These are phyloP conservation scores for Monilinia fructicola DNA, from an alignment of 2,329 filamentous ascomycete species.

Conservation along the genomic window DNA sequence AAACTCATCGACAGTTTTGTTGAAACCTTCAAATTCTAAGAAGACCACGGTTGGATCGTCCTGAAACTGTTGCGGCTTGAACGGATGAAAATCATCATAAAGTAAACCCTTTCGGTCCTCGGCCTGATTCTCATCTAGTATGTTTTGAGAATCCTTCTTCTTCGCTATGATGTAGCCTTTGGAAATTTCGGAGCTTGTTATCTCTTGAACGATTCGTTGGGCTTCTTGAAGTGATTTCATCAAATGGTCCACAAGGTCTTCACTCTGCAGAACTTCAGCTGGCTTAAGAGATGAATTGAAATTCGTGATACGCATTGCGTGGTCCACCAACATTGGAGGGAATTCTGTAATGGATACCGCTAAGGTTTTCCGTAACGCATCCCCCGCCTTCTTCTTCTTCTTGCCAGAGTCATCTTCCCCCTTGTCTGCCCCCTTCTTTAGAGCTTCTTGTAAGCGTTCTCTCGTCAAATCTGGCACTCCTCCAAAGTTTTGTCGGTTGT, in stretches of 20 bases:
- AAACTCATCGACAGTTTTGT: conserved; percentile 92
- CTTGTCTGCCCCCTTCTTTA: conserved; percentile 65
- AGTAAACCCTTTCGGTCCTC: conserved; percentile 51
- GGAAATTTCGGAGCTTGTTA: conserved; percentile 63
- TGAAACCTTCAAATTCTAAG: conserved; percentile 80
- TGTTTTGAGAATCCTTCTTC: conserved; percentile 43
- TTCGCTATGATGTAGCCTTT: conserved; percentile 89
- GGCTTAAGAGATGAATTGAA: conserved; percentile 70
- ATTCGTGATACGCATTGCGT: conserved; percentile 68
- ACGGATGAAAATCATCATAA: conserved; percentile 96
- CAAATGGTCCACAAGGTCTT: conserved; percentile 63
- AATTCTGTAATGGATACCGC: conserved; percentile 84
- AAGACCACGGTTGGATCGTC: conserved; percentile 64
- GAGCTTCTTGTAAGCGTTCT: conserved; percentile 66
- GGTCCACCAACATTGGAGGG: conserved; percentile 83
- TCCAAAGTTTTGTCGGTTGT: conserved; percentile 78
- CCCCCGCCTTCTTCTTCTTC: conserved; percentile 69
- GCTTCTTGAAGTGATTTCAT: conserved; percentile 69
- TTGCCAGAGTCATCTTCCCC: conserved; percentile 58
- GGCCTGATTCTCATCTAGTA: conserved; percentile 40
- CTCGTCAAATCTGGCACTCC: conserved; percentile 74
- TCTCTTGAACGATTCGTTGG: conserved; percentile 64
- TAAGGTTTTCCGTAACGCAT: conserved; percentile 75
- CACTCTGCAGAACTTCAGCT: conserved; percentile 67
- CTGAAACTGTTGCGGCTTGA: conserved; percentile 77